Percentiles rank a stretch among this genome's conserved stretches.
Conservation (phyloP, 202 grass and related monocot species). For the Elaeis oleifera region DNA sequence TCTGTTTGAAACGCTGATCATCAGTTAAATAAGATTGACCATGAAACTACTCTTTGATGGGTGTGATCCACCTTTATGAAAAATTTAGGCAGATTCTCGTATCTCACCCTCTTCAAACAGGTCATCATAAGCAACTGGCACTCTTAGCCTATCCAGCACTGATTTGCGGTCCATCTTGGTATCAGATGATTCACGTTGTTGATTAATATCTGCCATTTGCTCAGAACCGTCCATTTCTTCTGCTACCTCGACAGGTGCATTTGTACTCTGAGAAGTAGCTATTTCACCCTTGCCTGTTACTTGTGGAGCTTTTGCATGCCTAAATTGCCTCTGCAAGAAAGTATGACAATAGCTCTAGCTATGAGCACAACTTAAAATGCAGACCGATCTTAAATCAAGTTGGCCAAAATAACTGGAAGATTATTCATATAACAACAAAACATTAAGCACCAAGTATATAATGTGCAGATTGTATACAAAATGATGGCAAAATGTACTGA, state of each 20-base stretch:
- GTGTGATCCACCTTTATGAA: neutral
- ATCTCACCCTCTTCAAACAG: constrained; percentile 92
- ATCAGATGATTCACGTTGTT: constrained; percentile 28
- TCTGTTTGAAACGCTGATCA: too few relatives aligned
- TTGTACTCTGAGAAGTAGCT: constrained; percentile 47
- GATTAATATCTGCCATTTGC: constrained; percentile 13
- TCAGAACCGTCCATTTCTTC: constrained; percentile 37
- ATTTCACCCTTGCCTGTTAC: constrained; percentile 43
- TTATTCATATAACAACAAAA: too few relatives aligned
- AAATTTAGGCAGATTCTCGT: constrained; percentile 29
- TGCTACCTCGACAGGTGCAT: constrained; percentile 42
- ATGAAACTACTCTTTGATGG: too few relatives aligned
- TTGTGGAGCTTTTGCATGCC: constrained; percentile 32
- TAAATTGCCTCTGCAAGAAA: constrained; percentile 74
- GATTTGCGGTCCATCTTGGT: constrained; percentile 36
- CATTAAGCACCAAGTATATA: too few relatives aligned
- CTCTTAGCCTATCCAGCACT: constrained; percentile 57
- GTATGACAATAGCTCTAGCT: neutral
- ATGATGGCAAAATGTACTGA: too few relatives aligned
- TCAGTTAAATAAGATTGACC: too few relatives aligned
- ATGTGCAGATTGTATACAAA: too few relatives aligned
- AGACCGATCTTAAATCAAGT: neutral
- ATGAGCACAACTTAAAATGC: constrained; percentile 14
- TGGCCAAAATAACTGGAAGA: too few relatives aligned
- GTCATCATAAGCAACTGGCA: constrained; percentile 77